phyloP scores from a whole-genome alignment of 495 filamentous ascomycete genomes.

The Podospora anserina region DNA sequence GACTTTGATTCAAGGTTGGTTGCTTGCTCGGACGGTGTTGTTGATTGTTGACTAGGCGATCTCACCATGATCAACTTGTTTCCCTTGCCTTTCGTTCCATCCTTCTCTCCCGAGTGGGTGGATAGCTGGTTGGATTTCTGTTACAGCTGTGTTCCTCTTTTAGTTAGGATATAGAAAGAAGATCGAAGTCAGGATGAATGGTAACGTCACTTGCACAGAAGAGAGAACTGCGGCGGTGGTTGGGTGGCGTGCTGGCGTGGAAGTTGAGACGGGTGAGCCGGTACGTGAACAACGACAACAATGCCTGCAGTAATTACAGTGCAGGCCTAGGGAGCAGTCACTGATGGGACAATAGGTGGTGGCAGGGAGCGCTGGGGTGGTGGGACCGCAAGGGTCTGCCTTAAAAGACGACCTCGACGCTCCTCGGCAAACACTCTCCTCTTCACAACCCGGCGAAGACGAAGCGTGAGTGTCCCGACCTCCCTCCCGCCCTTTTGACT shows the following conservation, averaged over 20 bases:
- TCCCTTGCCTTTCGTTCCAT: too few relatives aligned
- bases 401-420: background rate
- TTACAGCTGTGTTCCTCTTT: too few relatives aligned
- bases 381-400: background rate
- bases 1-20: background rate
- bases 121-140: too few relatives aligned
- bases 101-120: too few relatives aligned
- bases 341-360: background rate
- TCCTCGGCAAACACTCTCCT: background rate
- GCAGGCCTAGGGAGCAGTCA: background rate
- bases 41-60: background rate
- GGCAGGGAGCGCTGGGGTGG: background rate
- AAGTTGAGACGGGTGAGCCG: background rate
- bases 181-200: background rate
- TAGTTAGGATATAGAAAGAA: too few relatives aligned
- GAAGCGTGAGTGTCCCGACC: background rate
- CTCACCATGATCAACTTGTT: background rate
- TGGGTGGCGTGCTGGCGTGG: background rate
- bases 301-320: background rate
- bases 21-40: background rate
- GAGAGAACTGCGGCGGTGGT: background rate
- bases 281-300: background rate
- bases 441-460: background rate
- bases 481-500: background rate
- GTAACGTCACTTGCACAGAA: background rate